These are phyloP conservation scores for Prototheca cutis DNA, from an alignment of 163 green algal species.

Conservation along the genomic window DNA sequence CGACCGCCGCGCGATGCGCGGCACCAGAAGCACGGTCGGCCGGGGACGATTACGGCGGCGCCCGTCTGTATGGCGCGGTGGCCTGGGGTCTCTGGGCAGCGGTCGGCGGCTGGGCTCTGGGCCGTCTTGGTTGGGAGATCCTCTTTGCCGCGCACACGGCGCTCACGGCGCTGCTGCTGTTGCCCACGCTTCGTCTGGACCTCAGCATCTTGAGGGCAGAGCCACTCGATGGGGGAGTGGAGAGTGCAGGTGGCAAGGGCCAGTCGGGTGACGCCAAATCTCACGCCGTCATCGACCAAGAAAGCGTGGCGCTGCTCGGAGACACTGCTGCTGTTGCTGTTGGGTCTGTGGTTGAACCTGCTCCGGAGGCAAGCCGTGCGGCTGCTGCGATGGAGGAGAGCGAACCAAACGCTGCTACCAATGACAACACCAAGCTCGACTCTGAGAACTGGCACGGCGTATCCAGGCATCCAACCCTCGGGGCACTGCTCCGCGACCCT, in stretches of 20 bases:
- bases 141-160: neutral
- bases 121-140: neutral
- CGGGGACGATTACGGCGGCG: slow-evolving; percentile 18
- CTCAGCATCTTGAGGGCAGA: slow-evolving; percentile 1
- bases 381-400: neutral
- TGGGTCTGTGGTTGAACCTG: neutral
- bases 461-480: neutral
- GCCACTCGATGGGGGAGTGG: neutral
- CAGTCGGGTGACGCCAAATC: too few species aligned
- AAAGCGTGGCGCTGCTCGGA: neutral
- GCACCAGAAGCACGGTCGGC: neutral
- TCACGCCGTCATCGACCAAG: too few species aligned
- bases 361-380: neutral
- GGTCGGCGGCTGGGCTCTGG: slow-evolving; percentile 7
- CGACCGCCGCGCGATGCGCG: neutral
- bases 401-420: neutral
- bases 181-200: neutral
- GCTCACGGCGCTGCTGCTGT: neutral
- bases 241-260: neutral
- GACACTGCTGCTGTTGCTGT: neutral
- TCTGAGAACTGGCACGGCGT: neutral
- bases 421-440: neutral
- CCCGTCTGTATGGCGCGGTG: slow-evolving; percentile 30
- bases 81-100: slow-evolving; percentile 26
- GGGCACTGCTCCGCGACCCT: slow-evolving; percentile 4